These are phyloP conservation scores for Casaregolazyma suthepensis DNA, from an alignment of 1,139 yeast genomes.

Conservation along the genomic window DNA sequence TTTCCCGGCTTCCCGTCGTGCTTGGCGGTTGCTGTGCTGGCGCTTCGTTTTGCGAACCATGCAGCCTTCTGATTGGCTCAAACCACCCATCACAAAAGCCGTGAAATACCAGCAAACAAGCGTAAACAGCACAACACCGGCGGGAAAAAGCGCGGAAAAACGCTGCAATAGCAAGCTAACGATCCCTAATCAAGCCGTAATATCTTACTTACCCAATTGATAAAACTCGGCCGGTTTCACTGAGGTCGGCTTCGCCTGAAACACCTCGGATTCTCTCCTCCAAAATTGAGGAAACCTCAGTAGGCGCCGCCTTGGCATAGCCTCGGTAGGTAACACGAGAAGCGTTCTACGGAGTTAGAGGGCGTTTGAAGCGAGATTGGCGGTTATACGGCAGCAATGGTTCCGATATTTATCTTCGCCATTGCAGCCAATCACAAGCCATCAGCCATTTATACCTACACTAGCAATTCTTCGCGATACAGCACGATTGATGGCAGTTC, in stretches of 20 bases:
- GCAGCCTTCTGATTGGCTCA: constrained; percentile 13
- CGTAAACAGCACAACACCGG: constrained; percentile 2
- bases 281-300: constrained; percentile 97
- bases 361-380: neutral
- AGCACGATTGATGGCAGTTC: constrained; percentile 38
- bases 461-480: constrained; percentile 32
- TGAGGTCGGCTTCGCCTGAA: constrained; percentile 93
- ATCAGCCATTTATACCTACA: constrained; percentile 17
- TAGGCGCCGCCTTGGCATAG: constrained; percentile 98
- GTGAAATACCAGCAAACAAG: neutral
- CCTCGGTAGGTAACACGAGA: constrained; percentile 41
- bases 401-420: too few relatives aligned
- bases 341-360: constrained; percentile 3
- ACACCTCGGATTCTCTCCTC: constrained; percentile 99
- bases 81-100: constrained; percentile 1
- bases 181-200: neutral
- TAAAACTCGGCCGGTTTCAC: constrained; percentile 99
- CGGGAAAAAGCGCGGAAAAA: neutral
- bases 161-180: neutral
- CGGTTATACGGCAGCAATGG: neutral
- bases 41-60: neutral
- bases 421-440: neutral
- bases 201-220: constrained; percentile 77
- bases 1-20: neutral
- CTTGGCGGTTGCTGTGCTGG: neutral